phyloP scores from a whole-genome alignment of 345 rosid genomes.

The Brassica rapa region DNA sequence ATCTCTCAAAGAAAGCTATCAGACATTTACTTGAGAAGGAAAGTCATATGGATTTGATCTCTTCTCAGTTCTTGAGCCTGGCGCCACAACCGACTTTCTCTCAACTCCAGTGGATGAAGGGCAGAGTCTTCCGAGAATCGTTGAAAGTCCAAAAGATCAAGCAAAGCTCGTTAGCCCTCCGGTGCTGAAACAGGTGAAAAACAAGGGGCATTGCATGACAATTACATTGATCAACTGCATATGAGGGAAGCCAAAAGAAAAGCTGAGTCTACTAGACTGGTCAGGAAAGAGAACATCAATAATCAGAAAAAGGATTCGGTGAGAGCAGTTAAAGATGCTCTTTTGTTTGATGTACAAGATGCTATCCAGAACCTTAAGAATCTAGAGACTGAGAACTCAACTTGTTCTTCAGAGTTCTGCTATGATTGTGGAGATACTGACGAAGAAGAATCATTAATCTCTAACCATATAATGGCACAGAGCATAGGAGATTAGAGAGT shows the following conservation, averaged over 20 bases:
- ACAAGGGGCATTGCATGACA: conserved; percentile 70
- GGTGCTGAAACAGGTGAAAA: conserved; percentile 62
- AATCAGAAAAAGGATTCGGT: conserved; percentile 44
- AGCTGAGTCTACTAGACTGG: conserved; percentile 36
- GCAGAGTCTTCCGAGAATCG: conserved; percentile 45
- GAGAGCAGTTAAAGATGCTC: conserved; percentile 55
- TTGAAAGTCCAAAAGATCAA: conserved; percentile 38
- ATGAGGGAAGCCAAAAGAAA: conserved; percentile 76
- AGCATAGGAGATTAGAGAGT: conserved; percentile 10
- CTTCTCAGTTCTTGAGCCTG: conserved; percentile 73
- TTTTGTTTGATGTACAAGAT: conserved; percentile 52
- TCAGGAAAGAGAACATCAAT: conserved; percentile 48
- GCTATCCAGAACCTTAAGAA: background rate
- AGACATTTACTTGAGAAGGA: conserved; percentile 48
- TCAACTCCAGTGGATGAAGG: conserved; percentile 58
- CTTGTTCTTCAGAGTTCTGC: conserved; percentile 45
- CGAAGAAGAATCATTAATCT: conserved; percentile 37
- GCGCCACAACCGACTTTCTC: conserved; percentile 29
- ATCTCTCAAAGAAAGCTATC: conserved; percentile 50
- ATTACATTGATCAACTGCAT: conserved; percentile 69
- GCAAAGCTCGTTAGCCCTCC: conserved; percentile 55
- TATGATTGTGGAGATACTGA: conserved; percentile 35
- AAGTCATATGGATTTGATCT: conserved; percentile 47
- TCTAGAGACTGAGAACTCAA: background rate
- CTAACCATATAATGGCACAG: background rate